Percentiles rank a stretch among this genome's conserved stretches.
phyloP scores from a whole-genome alignment of 176 grass and related monocot species.

The Carex kokanica region DNA sequence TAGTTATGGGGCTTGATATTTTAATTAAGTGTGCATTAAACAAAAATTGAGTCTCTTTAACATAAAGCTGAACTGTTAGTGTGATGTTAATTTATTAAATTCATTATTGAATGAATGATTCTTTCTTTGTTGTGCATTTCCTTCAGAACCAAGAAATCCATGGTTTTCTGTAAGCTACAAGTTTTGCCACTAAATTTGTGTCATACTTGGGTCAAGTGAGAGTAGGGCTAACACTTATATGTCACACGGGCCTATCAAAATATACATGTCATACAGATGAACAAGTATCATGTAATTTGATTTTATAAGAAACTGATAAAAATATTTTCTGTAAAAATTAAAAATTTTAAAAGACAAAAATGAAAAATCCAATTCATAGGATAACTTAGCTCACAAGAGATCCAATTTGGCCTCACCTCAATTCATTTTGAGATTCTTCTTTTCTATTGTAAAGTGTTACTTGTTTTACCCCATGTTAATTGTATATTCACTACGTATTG shows the following conservation, averaged over 20 bases:
- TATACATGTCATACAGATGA: background rate
- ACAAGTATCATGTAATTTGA: too few species aligned
- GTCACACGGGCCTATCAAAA: background rate
- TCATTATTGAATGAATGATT: background rate
- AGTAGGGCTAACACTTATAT: background rate
- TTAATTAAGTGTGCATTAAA: slow-evolving; percentile 21
- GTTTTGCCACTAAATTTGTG: background rate
- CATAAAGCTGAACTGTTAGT: slow-evolving; percentile 14
- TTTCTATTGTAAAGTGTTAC: background rate
- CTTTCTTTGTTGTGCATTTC: background rate
- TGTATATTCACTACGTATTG: background rate
- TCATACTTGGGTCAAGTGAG: background rate
- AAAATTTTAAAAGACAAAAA: too few species aligned
- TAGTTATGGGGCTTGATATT: slow-evolving; percentile 20
- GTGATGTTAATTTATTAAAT: background rate
- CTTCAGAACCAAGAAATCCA: background rate
- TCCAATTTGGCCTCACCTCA: background rate
- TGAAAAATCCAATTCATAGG: too few species aligned
- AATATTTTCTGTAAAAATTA: too few species aligned
- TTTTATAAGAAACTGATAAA: too few species aligned
- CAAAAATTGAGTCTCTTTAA: slow-evolving; percentile 26
- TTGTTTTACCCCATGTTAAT: background rate
- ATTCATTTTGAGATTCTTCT: background rate
- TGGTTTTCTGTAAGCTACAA: background rate
- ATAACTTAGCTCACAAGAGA: background rate